Percentiles rank a stretch among this genome's conserved stretches.
These are phyloP conservation scores for Mucuna pruriens DNA, from an alignment of 306 rosid species.

Conservation along the genomic window DNA sequence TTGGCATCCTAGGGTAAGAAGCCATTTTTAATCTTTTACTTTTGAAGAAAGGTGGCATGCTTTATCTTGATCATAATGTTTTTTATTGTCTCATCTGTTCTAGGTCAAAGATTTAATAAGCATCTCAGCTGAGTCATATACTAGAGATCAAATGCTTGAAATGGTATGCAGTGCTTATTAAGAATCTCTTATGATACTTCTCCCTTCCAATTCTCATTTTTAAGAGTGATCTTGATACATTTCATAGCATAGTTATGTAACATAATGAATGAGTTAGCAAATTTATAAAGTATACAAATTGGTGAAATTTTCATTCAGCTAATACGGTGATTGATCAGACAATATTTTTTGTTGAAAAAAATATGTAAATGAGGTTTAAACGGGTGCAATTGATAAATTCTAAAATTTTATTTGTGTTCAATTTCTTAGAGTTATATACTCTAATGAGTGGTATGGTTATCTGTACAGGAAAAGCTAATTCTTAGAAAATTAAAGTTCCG, in stretches of 20 bases:
- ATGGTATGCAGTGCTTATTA: slow-evolving; percentile 56
- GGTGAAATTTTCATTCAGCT: neutral
- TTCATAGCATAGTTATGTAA: neutral
- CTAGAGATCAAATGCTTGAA: slow-evolving; percentile 82
- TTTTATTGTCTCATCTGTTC: slow-evolving; percentile 34
- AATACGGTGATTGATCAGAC: neutral
- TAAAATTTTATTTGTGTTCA: neutral
- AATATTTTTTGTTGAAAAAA: neutral
- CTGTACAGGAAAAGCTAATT: slow-evolving; percentile 78
- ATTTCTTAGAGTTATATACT: slow-evolving; percentile 1
- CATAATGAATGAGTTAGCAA: neutral
- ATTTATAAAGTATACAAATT: neutral
- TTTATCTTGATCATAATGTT: slow-evolving; percentile 21
- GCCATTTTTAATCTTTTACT: slow-evolving; percentile 14
- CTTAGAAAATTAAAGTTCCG: slow-evolving; percentile 80
- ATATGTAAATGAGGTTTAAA: slow-evolving; percentile 1
- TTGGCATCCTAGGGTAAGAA: slow-evolving; percentile 90
- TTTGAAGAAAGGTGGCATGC: slow-evolving; percentile 7
- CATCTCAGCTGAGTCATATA: slow-evolving; percentile 84
- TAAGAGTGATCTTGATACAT: neutral
- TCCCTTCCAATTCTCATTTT: neutral
- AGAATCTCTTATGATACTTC: neutral
- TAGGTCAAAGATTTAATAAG: slow-evolving; percentile 80
- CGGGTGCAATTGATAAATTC: slow-evolving; percentile 1
- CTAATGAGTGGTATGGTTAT: slow-evolving; percentile 22